A percentile compares a stretch with the other conserved stretches of the same genome.
phyloP scores from a whole-genome alignment of 1,284 basidiomycete genomes.

The Moniliella sp. region DNA sequence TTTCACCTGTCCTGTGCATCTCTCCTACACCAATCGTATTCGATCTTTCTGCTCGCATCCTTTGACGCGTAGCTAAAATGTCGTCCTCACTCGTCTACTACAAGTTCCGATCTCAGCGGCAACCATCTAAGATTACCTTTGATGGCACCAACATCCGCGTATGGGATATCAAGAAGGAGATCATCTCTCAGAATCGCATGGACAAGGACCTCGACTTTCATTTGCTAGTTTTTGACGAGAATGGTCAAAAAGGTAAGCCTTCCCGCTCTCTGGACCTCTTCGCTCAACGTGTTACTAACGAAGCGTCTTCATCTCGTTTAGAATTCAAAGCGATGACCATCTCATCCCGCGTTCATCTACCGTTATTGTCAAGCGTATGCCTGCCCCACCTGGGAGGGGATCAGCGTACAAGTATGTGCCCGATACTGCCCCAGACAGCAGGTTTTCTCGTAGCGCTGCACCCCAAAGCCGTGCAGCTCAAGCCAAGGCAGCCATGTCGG shows the following conservation, averaged over 20 bases:
- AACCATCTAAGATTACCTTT: conserved; percentile 83
- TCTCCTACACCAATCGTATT: no score
- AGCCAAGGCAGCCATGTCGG: conserved; percentile 44
- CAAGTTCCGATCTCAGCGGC: conserved; percentile 83
- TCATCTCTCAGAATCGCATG: conserved; percentile 84
- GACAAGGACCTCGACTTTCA: conserved; percentile 93
- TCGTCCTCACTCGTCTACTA: conserved; percentile 56
- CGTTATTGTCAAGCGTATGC: conserved; percentile 72
- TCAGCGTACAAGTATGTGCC: conserved; percentile 67
- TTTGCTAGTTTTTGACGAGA: conserved; percentile 47
- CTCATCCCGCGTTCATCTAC: conserved; percentile 84
- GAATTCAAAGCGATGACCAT: conserved; percentile 78
- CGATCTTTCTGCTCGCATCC: no score
- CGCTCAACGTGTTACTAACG: no score
- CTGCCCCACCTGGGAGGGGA: conserved; percentile 68
- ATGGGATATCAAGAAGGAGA: conserved; percentile 95
- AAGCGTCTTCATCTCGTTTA: conserved; percentile 35
- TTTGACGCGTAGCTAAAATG: no score
- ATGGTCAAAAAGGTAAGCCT: conserved; percentile 17
- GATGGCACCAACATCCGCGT: conserved; percentile 95
- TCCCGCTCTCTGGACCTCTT: background rate
- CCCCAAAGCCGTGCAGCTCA: no score
- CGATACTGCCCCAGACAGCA: conserved; percentile 17
- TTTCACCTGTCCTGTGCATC: no score
- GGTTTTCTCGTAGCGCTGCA: background rate